A percentile compares a stretch with the other conserved stretches of the same genome.
phyloP scores from a whole-genome alignment of 2,329 filamentous ascomycete genomes.

The Colletotrichum kahawae region DNA sequence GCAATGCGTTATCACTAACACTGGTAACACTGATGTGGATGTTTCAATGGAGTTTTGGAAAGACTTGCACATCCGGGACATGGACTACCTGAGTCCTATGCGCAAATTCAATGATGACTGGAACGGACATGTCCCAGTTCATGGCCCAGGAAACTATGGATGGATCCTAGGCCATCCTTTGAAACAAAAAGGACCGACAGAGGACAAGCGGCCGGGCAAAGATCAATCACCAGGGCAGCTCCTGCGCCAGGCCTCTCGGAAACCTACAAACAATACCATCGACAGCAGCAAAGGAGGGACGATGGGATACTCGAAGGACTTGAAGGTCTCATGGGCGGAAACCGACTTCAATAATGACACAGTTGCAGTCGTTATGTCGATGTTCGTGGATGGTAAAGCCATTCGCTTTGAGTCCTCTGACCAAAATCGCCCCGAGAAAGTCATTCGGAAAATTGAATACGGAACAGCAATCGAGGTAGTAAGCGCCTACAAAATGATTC shows the following conservation, averaged over 20 bases:
- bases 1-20: neutral
- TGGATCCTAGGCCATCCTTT: neutral
- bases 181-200: rapidly evolving
- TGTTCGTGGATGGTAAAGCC: neutral
- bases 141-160: neutral
- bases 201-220: neutral
- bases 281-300: neutral
- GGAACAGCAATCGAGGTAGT: neutral
- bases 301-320: too few relatives aligned
- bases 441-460: too few relatives aligned
- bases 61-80: neutral
- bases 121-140: neutral
- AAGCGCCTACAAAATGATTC: neutral
- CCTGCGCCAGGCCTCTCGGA: neutral
- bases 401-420: neutral
- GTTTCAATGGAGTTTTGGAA: neutral
- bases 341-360: neutral
- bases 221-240: neutral
- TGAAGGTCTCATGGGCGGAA: neutral
- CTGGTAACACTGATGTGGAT: neutral
- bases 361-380: neutral
- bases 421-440: too few relatives aligned
- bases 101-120: neutral
- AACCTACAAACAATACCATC: rapidly evolving
- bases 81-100: neutral